Percentiles rank a stretch among this genome's conserved stretches.
These are phyloP conservation scores for Aegilops sharonensis DNA, from an alignment of 176 grass and related monocot genomes.

Conservation along the genomic window DNA sequence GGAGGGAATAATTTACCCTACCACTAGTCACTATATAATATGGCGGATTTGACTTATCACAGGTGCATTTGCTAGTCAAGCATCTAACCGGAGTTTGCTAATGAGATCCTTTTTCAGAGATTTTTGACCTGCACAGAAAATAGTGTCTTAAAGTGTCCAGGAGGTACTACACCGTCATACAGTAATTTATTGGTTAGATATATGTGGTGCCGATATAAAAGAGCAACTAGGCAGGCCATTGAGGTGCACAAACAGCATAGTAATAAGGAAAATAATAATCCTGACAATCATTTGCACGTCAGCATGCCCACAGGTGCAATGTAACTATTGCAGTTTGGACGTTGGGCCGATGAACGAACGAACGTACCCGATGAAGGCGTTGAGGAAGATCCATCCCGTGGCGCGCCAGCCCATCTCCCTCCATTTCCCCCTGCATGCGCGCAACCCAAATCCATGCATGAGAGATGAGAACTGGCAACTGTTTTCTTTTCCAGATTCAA, in stretches of 20 bases:
- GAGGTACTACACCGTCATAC: not conserved
- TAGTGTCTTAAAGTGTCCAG: not conserved
- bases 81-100: not conserved
- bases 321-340: not conserved
- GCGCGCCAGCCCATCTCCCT: not conserved
- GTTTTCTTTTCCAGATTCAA: too few relatives aligned
- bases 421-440: not conserved
- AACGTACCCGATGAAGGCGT: conserved; percentile 34
- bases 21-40: not conserved
- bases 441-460: too few relatives aligned
- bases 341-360: too few relatives aligned
- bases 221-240: not conserved
- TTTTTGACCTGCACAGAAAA: not conserved
- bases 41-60: not conserved
- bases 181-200: too few relatives aligned
- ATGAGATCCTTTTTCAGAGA: not conserved
- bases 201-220: too few relatives aligned
- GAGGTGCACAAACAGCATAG: not conserved
- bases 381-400: not conserved
- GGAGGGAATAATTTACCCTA: not conserved
- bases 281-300: not conserved
- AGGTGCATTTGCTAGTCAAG: not conserved
- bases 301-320: not conserved
- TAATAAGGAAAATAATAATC: too few relatives aligned
- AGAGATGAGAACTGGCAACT: too few relatives aligned